Conservation (phyloP, 2,329 filamentous ascomycete species). For the Hypoxylon sp. region DNA sequence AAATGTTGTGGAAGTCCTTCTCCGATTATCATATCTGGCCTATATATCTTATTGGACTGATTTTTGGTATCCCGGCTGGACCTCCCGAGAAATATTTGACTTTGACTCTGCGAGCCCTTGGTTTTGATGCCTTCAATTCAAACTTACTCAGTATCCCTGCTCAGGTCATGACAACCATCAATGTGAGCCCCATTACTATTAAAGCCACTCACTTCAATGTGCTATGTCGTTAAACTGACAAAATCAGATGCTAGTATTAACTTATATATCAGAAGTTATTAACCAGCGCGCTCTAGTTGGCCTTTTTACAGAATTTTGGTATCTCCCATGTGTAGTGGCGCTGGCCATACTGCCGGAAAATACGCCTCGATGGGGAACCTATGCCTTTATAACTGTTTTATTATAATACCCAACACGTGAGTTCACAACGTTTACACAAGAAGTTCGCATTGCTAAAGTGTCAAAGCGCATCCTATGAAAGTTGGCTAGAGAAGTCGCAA, state of each 20-base stretch:
- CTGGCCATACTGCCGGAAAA: slow-evolving; percentile 52
- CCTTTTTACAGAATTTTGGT: slow-evolving; percentile 55
- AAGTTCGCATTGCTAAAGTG: slow-evolving; percentile 13
- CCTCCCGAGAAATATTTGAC: slow-evolving; percentile 63
- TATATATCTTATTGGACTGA: slow-evolving; percentile 66
- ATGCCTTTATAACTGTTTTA: slow-evolving; percentile 52
- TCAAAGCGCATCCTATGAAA: slow-evolving; percentile 55
- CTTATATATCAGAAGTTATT: slow-evolving; percentile 53
- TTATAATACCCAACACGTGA: slow-evolving; percentile 54
- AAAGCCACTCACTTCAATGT: background rate
- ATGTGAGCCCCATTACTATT: slow-evolving; percentile 28
- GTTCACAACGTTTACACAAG: background rate
- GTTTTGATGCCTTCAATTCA: slow-evolving; percentile 62
- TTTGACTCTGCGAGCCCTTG: slow-evolving; percentile 62
- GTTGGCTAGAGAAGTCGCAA: slow-evolving; percentile 58
- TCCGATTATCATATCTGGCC: slow-evolving; percentile 75
- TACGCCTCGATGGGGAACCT: slow-evolving; percentile 54
- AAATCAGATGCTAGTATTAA: slow-evolving; percentile 45
- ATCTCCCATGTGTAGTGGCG: slow-evolving; percentile 54
- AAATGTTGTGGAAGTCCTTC: slow-evolving; percentile 65
- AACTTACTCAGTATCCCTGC: slow-evolving; percentile 67
- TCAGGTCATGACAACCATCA: slow-evolving; percentile 47
- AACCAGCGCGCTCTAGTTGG: slow-evolving; percentile 53
- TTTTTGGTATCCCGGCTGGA: slow-evolving; percentile 59
- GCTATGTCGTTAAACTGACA: slow-evolving; percentile 8